Percentiles rank a stretch among this genome's conserved stretches.
phyloP scores from a whole-genome alignment of 140 eudicot species.

The Erigeron philadelphicus region DNA sequence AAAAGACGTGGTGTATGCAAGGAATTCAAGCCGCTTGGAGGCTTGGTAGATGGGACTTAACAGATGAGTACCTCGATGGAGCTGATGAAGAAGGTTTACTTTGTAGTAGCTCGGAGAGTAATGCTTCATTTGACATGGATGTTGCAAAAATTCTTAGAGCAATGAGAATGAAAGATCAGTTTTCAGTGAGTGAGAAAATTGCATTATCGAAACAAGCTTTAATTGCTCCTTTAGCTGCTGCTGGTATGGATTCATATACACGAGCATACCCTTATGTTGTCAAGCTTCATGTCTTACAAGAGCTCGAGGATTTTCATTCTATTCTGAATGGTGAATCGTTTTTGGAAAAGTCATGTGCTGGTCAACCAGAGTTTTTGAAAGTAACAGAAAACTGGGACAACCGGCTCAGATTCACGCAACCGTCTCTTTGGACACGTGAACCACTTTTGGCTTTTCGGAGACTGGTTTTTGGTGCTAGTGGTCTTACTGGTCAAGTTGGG shows the following conservation, averaged over 20 bases:
- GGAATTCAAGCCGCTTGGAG: constrained; percentile 99
- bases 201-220: constrained; percentile 89
- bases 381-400: constrained; percentile 70
- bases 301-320: constrained; percentile 77
- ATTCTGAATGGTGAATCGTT: constrained; percentile 78
- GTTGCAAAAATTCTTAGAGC: constrained; percentile 92
- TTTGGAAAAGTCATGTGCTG: constrained; percentile 52
- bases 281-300: constrained; percentile 90
- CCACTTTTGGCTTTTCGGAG: constrained; percentile 97
- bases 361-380: constrained; percentile 56
- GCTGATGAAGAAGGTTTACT: constrained; percentile 92
- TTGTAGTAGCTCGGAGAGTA: constrained; percentile 90
- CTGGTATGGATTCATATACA: constrained; percentile 98
- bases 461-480: constrained; percentile 80
- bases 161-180: constrained; percentile 80
- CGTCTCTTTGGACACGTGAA: constrained; percentile 94
- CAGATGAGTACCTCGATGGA: constrained; percentile 76
- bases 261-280: constrained; percentile 96
- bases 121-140: constrained; percentile 90
- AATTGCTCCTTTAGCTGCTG: constrained; percentile 98
- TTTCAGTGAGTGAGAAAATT: constrained; percentile 68
- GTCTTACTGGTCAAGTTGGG: constrained; percentile 71
- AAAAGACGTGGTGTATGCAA: constrained; percentile 99
- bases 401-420: constrained; percentile 78
- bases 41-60: constrained; percentile 98